These are phyloP conservation scores for Cladosporium colombiae DNA, from an alignment of 2,329 filamentous ascomycete species.

Conservation along the genomic window DNA sequence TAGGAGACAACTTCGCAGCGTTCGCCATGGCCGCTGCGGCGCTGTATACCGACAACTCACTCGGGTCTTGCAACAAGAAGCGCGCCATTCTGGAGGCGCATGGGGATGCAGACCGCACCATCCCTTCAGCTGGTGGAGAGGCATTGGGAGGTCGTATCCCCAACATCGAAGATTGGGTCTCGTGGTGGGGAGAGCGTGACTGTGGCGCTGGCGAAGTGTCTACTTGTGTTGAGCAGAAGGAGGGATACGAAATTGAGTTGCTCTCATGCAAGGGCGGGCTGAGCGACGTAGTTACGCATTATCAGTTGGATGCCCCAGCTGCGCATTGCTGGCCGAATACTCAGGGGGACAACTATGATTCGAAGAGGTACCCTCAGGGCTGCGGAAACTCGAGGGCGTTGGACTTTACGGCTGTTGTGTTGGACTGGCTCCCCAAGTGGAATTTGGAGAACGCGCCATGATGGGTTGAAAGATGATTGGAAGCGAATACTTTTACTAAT, in stretches of 20 bases:
- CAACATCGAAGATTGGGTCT: conserved; percentile 36
- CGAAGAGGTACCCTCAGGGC: conserved; percentile 19
- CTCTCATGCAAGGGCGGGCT: conserved; percentile 33
- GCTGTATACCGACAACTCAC: conserved; percentile 41
- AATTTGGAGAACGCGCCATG: conserved; percentile 27
- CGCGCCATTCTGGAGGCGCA: conserved; percentile 48
- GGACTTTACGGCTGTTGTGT: conserved; percentile 30
- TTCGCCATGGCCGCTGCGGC: conserved; percentile 53
- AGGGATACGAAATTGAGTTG: conserved; percentile 34
- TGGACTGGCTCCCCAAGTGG: conserved; percentile 33
- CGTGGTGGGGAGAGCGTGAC: conserved; percentile 42
- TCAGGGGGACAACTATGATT: conserved; percentile 28
- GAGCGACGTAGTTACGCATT: conserved; percentile 42
- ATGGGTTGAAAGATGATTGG: conserved; percentile 11
- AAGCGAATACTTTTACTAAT: neutral
- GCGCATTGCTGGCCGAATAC: conserved; percentile 44
- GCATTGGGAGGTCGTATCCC: conserved; percentile 21
- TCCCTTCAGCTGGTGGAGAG: conserved; percentile 42
- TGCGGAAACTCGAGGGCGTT: conserved; percentile 22
- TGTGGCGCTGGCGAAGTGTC: conserved; percentile 28
- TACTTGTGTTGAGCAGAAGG: conserved; percentile 28
- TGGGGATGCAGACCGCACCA: conserved; percentile 42
- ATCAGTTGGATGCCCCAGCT: conserved; percentile 40
- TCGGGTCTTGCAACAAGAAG: conserved; percentile 28
- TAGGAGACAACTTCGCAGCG: conserved; percentile 49